Base-by-base conservation (phyloP, 2,329 filamentous ascomycete species). In the Aspergillus clavatus region DNA sequence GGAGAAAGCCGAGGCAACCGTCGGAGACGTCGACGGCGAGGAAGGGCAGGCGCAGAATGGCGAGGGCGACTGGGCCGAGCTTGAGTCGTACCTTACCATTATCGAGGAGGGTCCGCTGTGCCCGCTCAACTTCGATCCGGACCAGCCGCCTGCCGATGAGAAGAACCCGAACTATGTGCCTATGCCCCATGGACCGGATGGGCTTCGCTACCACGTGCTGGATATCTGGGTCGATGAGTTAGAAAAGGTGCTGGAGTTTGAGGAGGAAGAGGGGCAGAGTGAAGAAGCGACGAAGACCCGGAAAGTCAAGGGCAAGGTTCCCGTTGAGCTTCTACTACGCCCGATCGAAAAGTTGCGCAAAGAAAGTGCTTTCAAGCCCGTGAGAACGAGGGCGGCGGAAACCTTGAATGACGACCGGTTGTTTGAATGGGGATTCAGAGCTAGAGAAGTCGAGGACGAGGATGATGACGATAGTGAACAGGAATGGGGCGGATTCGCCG, bases 161-260 rank as follows among this genome's bases (percentile, higher is more conserved):
- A 52, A 43, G 53, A 59, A 47, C 3, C 31, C 31, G 3, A 50
- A 59, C 38, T 58, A 60, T 31, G 51, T 65, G 29, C 54, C 62
- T 33, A 67, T 71, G 66, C 60, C 70, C 41, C 82, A 80, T 58
- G 80, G 94, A 1, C 86, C 91, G 0, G 86, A 93, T 56, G 93
- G 93, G 0, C 64, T 98, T 65, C 74, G 89, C 51, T 83, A 95
- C 66, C 93, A 98, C 69, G 79, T 90, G 11, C 68, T 95, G 52
- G 93, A 98, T 71, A 79, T 97, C 43, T 97, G 87, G 81, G 79
- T 95, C 7, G 93, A 97, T 66, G 90, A 96, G 75, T 68, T 90
- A 58, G 86, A 90, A 67, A 84, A 83, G 61, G 79, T 82, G 26
- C 79, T 82, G 42, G 73, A 79, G 10, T 68, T 70, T 27, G 70